phyloP scores from a whole-genome alignment of 495 filamentous ascomycete genomes.

The Penicillium fimorum region DNA sequence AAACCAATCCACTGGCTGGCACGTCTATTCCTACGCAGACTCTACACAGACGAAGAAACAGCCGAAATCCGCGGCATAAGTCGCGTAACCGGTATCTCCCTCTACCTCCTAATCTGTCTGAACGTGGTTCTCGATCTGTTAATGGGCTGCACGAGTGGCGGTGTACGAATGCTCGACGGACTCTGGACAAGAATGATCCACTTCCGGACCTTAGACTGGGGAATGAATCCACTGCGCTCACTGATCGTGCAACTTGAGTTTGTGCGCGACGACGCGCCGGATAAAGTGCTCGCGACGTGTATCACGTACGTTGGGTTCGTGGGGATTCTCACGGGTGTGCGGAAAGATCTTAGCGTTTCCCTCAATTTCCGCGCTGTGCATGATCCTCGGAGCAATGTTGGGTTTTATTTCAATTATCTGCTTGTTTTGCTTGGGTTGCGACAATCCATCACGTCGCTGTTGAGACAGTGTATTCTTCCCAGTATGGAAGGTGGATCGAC shows the following conservation, averaged over 20 bases:
- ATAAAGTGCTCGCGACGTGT: slow-evolving; percentile 52
- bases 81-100: slow-evolving; percentile 47
- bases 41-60: slow-evolving; percentile 58
- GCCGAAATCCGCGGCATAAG: slow-evolving; percentile 60
- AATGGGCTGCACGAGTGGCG: slow-evolving; percentile 67
- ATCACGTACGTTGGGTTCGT: slow-evolving; percentile 66
- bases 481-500: not conserved
- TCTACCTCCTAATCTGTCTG: slow-evolving; percentile 60
- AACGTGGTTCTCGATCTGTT: slow-evolving; percentile 63
- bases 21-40: slow-evolving; percentile 43
- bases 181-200: slow-evolving; percentile 50
- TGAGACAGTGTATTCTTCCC: slow-evolving; percentile 34
- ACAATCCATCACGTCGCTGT: slow-evolving; percentile 53
- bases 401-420: slow-evolving; percentile 49
- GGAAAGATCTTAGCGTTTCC: slow-evolving; percentile 54
- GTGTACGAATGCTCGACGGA: slow-evolving; percentile 29
- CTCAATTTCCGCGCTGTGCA: slow-evolving; percentile 65
- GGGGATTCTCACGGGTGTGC: slow-evolving; percentile 60
- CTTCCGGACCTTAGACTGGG: slow-evolving; percentile 68
- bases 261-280: slow-evolving; percentile 29
- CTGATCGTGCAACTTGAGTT: slow-evolving; percentile 61
- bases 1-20: slow-evolving; percentile 38
- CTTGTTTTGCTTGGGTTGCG: slow-evolving; percentile 57
- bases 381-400: slow-evolving; percentile 39
- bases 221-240: slow-evolving; percentile 57